Percentiles rank a stretch among this genome's conserved stretches.
Conservation (phyloP, 2,329 filamentous ascomycete species). For the Tolypocladium guangdongense region DNA sequence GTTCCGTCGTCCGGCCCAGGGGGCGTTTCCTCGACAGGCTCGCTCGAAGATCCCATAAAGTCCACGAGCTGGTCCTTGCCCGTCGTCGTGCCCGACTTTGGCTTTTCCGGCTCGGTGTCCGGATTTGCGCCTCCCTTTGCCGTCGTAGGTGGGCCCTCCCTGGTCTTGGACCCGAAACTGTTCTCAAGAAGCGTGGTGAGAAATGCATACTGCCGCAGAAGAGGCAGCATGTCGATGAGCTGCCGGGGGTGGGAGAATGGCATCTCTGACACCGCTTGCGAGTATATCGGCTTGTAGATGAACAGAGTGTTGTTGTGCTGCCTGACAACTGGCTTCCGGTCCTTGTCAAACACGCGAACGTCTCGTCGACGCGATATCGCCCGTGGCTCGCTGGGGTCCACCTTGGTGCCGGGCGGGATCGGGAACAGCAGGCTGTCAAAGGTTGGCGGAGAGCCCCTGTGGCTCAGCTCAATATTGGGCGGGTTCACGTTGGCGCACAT, state of each 20-base stretch:
- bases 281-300: constrained; percentile 64
- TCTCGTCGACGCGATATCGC: constrained; percentile 38
- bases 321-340: constrained; percentile 18
- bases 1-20: constrained; percentile 8
- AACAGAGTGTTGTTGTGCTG: constrained; percentile 51
- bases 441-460: constrained; percentile 24
- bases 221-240: constrained; percentile 61
- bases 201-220: constrained; percentile 65
- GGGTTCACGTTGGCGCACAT: constrained; percentile 39
- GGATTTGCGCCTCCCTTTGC: constrained; percentile 2
- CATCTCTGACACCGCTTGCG: constrained; percentile 53
- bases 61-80: constrained; percentile 20
- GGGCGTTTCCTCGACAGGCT: neutral
- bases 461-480: constrained; percentile 23
- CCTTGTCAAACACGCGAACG: constrained; percentile 29
- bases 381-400: constrained; percentile 47
- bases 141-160: constrained; percentile 5
- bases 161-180: constrained; percentile 38
- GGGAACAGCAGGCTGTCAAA: constrained; percentile 51
- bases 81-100: constrained; percentile 11
- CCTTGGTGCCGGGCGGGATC: constrained; percentile 32
- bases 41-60: constrained; percentile 14
- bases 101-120: neutral
- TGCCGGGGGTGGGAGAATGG: constrained; percentile 72
- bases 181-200: constrained; percentile 53